Conservation (phyloP, 306 rosid genomes). For the Pachyrhizus erosus region DNA sequence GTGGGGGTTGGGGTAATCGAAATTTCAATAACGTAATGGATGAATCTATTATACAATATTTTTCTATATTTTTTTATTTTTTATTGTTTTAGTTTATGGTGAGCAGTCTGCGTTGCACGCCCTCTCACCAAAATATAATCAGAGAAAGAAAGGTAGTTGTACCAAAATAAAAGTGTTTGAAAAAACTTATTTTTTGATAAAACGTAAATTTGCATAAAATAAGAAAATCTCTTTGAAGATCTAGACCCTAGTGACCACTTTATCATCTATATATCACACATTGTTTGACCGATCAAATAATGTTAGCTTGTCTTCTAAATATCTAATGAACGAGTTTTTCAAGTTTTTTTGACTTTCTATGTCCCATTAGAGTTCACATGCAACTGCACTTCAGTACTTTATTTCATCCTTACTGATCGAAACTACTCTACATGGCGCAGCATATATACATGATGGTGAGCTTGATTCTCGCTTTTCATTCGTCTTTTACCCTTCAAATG, state of each 20-base stretch:
- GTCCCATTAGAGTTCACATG: conserved; percentile 34
- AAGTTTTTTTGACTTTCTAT: neutral
- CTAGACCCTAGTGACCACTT: neutral
- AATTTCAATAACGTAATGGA: neutral
- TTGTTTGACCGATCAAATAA: neutral
- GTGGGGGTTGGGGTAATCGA: neutral
- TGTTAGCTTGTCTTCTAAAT: neutral
- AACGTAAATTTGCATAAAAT: neutral
- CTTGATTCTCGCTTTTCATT: neutral
- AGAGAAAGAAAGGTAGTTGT: conserved; percentile 13
- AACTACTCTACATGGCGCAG: neutral
- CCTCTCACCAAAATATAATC: neutral
- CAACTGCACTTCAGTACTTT: neutral
- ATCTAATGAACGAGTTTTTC: neutral
- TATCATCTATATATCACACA: neutral
- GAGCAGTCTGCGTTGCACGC: neutral
- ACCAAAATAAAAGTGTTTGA: neutral
- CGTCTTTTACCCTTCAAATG: neutral
- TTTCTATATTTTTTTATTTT: neutral
- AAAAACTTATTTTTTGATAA: neutral
- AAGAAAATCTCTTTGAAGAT: neutral
- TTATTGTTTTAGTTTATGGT: neutral
- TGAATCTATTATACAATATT: neutral
- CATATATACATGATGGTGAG: neutral
- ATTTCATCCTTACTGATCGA: neutral